A percentile compares a stretch with the other conserved stretches of the same genome.
Conservation (phyloP, 345 rosid species). For the Limnanthes douglasii region DNA sequence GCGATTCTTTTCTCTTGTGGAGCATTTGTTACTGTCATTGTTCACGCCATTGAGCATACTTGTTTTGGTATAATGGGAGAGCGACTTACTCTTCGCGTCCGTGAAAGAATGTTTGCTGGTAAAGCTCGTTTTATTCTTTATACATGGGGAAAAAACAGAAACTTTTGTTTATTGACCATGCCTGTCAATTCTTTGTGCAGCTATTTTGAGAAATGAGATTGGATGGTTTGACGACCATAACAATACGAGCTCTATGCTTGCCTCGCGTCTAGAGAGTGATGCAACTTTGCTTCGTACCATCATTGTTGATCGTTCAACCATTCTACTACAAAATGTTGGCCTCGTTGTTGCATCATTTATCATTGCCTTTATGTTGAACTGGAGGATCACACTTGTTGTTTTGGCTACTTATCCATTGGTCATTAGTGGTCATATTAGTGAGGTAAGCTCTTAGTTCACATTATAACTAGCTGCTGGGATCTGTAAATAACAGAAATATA, state of each 20-base stretch:
- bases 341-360: conserved; percentile 54
- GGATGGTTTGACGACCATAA: conserved; percentile 89
- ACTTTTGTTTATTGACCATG: too few species aligned
- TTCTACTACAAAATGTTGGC: conserved; percentile 73
- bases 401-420: conserved; percentile 69
- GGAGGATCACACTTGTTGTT: conserved; percentile 90
- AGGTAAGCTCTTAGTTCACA: too few species aligned
- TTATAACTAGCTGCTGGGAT: too few species aligned
- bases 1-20: conserved; percentile 53
- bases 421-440: conserved; percentile 94
- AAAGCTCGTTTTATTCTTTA: not conserved
- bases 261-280: conserved; percentile 72
- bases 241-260: conserved; percentile 75
- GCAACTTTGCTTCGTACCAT: conserved; percentile 60
- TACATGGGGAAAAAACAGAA: too few species aligned
- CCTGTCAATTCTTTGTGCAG: conserved; percentile 19
- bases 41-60: conserved; percentile 52
- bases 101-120: conserved; percentile 79
- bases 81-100: conserved; percentile 81
- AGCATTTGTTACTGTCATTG: conserved; percentile 42
- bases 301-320: conserved; percentile 70
- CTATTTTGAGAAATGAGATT: conserved; percentile 76
- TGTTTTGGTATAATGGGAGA: conserved; percentile 88
- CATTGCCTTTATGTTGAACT: conserved; percentile 77
- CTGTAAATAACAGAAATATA: too few species aligned